Percentiles rank a stretch among this genome's conserved stretches.
These are phyloP conservation scores for Volvox africanus DNA, from an alignment of 139 green algal genomes.

Conservation along the genomic window DNA sequence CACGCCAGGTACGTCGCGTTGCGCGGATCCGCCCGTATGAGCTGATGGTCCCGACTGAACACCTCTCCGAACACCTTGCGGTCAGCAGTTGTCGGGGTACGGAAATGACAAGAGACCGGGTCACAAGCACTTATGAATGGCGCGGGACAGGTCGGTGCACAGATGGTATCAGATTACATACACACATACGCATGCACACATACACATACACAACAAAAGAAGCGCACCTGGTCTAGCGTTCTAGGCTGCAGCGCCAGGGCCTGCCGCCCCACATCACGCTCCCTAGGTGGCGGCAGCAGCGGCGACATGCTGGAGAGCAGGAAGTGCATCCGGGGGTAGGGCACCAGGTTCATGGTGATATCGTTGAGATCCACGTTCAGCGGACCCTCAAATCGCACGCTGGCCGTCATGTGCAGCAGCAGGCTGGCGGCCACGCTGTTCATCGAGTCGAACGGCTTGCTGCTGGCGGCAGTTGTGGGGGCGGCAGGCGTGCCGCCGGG, in stretches of 20 bases:
- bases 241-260: slow-evolving; percentile 32
- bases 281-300: slow-evolving; percentile 46
- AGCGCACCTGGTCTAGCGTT: slow-evolving; percentile 68
- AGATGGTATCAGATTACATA: too few relatives aligned
- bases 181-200: neutral
- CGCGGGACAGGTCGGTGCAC: too few relatives aligned
- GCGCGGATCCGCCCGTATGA: slow-evolving; percentile 74
- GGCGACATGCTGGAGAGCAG: slow-evolving; percentile 77
- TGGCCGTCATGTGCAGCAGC: slow-evolving; percentile 84
- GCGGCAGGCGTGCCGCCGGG: neutral
- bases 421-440: slow-evolving; percentile 83
- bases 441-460: slow-evolving; percentile 81
- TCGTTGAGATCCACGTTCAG: slow-evolving; percentile 87
- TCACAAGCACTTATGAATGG: too few relatives aligned
- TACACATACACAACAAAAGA: neutral
- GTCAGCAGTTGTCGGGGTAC: neutral
- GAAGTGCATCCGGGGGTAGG: slow-evolving; percentile 84
- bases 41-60: slow-evolving; percentile 73
- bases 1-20: slow-evolving; percentile 79
- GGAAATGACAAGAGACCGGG: too few relatives aligned
- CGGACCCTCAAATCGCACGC: slow-evolving; percentile 78
- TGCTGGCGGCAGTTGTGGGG: neutral
- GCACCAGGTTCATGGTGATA: slow-evolving; percentile 89
- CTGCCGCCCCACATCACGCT: slow-evolving; percentile 24
- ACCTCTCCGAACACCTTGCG: slow-evolving; percentile 80